phyloP scores from a whole-genome alignment of 768 basidiomycete species.

The Suillus subalutaceus region DNA sequence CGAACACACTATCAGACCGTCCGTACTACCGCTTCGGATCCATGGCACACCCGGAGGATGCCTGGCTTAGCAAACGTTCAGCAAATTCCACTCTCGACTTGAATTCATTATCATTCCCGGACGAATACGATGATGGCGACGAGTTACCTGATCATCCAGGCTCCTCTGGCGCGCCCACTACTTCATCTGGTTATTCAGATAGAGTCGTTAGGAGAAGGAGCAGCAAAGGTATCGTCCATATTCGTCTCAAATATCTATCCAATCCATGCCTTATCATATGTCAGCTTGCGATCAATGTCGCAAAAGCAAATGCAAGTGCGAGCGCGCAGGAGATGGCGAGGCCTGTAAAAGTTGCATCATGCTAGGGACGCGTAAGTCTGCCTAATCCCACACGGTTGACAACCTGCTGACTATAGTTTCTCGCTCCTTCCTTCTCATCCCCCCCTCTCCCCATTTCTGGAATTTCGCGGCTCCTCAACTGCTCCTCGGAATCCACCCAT shows the following conservation, averaged over 20 bases:
- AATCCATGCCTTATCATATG: neutral
- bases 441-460: conserved; percentile 4
- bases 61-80: conserved; percentile 27
- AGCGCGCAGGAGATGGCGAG: conserved; percentile 59
- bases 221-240: conserved; percentile 60
- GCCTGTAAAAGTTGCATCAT: conserved; percentile 79
- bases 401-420: conserved; percentile 18
- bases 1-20: conserved; percentile 5
- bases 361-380: conserved; percentile 64
- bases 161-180: conserved; percentile 10
- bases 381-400: neutral
- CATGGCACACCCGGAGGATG: conserved; percentile 27
- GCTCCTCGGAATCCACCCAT: neutral
- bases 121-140: conserved; percentile 65
- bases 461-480: conserved; percentile 8
- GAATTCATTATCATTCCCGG: conserved; percentile 48
- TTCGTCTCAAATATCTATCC: conserved; percentile 4
- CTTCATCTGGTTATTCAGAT: conserved; percentile 35
- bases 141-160: conserved; percentile 52
- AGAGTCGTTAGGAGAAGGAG: conserved; percentile 70
- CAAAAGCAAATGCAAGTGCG: conserved; percentile 90
- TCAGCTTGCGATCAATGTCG: conserved; percentile 87
- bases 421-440: conserved; percentile 1
- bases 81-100: conserved; percentile 25
- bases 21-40: conserved; percentile 27